Evolutionary conservation across 1,284 basidiomycete genomes (phyloP).

Genomic region (Puccinia polysora): DNA sequence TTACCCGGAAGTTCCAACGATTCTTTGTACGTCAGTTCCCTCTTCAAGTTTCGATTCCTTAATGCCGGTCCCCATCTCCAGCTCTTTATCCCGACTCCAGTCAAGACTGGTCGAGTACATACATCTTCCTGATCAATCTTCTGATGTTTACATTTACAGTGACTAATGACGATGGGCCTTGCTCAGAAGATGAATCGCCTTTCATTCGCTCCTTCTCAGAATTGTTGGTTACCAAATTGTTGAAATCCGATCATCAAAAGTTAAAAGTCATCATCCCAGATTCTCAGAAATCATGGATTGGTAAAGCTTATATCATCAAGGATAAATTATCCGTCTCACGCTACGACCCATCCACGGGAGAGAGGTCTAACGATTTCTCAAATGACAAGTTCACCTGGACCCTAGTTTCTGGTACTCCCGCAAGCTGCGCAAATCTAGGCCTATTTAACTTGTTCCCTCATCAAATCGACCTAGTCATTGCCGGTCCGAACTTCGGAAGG

Average conservation of each 20-base stretch:
- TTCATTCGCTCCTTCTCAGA: conserved; percentile 31
- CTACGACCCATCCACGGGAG: conserved; percentile 20
- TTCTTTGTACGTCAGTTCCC: neutral
- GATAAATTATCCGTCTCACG: conserved; percentile 7
- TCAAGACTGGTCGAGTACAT: neutral
- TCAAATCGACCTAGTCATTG: conserved; percentile 70
- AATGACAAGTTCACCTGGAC: conserved; percentile 2
- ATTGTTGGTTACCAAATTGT: neutral
- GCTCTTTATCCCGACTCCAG: neutral
- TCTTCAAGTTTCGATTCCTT: neutral
- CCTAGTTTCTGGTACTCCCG: conserved; percentile 60
- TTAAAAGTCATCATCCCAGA: conserved; percentile 37
- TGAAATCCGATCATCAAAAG: conserved; percentile 17
- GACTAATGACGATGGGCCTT: conserved; percentile 41
- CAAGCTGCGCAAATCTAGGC: conserved; percentile 81
- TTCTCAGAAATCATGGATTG: conserved; percentile 40
- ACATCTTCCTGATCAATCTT: neutral
- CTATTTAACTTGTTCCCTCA: conserved; percentile 79
- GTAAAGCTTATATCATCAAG: conserved; percentile 33
- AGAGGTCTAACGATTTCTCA: neutral
- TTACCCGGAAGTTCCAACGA: conserved; percentile 1
- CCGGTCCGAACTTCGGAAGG: conserved; percentile 56
- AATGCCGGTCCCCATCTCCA: neutral
- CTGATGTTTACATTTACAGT: neutral
- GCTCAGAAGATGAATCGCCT: conserved; percentile 33